A percentile compares a stretch with the other conserved stretches of the same genome.
phyloP scores from a whole-genome alignment of 1,139 yeast genomes.

The Nakaseomyces delphensis region DNA sequence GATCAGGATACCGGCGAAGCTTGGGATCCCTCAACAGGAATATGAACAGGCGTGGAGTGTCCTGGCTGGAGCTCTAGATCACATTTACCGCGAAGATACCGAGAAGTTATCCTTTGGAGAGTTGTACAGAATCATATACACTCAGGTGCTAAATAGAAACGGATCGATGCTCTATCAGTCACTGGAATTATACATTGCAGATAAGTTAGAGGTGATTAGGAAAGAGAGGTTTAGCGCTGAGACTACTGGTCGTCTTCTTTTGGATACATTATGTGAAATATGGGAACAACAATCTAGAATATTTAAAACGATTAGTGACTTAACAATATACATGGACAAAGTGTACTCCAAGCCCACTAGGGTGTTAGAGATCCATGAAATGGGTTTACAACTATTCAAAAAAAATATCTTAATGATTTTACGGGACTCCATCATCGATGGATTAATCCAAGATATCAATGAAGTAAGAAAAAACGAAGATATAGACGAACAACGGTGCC shows the following conservation, averaged over 20 bases:
- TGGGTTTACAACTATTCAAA: conserved; percentile 57
- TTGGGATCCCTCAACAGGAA: conserved; percentile 22
- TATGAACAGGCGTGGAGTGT: conserved; percentile 55
- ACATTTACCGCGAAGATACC: conserved; percentile 68
- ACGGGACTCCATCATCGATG: conserved; percentile 11
- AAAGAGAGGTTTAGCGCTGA: conserved; percentile 14
- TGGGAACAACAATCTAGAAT: conserved; percentile 75
- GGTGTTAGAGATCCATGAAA: conserved; percentile 60
- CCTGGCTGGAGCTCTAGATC: conserved; percentile 64
- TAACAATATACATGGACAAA: conserved; percentile 75
- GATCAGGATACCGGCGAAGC: conserved; percentile 67
- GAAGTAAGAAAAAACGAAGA: conserved; percentile 13
- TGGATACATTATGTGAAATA: conserved; percentile 40
- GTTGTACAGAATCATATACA: conserved; percentile 74
- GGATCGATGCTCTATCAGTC: conserved; percentile 64
- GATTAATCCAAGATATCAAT: conserved; percentile 18
- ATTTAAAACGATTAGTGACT: conserved; percentile 77
- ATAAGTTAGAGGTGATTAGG: conserved; percentile 39
- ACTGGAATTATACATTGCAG: conserved; percentile 44
- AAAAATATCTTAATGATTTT: conserved; percentile 35
- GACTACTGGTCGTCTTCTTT: conserved; percentile 25
- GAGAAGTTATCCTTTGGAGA: conserved; percentile 75
- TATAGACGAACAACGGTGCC: conserved; percentile 18
- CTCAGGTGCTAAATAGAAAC: conserved; percentile 63
- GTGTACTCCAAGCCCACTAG: conserved; percentile 73